Evolutionary conservation across 2,329 filamentous ascomycete species (phyloP), one percentile per base, ranked within the genome.

Genomic region (Rutstroemia sp.): DNA sequence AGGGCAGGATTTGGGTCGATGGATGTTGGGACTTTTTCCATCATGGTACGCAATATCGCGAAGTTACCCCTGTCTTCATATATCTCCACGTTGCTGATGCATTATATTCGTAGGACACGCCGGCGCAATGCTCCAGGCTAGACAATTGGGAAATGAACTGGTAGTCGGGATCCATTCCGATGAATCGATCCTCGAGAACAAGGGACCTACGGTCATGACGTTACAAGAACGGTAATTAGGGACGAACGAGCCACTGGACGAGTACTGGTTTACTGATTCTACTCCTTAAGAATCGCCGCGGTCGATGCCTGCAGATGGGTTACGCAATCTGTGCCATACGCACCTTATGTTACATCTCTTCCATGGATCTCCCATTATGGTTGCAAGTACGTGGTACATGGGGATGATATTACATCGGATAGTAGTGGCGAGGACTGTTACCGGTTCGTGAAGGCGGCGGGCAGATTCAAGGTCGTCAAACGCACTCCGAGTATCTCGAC

Each of bases 21-120:
- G 94, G 94, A 61, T 99, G 94, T 78, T 99, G 96, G 76, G 94
- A 99, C 76, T 99, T 99, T 74, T 95, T 92, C 75, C 94, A 99
- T 72, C 94, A 97, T 71, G 94, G 89, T 90, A 72, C 63, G 75
- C 65, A 25, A 57, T n/a, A 38, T 25, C 10, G 19, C 16, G 34
- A 21, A 27, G 25, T 41, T 34, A 52, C 10, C 46, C 38, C 42
- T 51, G 44, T 42, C 38, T 34, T 51, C 34, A 45, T 39, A 54
- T 55, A 45, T 21, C 30, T 34, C 30, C 30, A 34, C 23, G n/a
- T 10, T 19, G 37, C 25, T 51, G 60, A 37, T 23, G 50, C 14
- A 44, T 47, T 41, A 17, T 27, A 6, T 21, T 34, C 47, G 5
- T 67, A 92, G 89, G 94, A 67, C 94, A 99, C 76, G 94, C 94